Evolutionary conservation across 768 basidiomycete genomes (phyloP).

Genomic region (Calocybe indica): DNA sequence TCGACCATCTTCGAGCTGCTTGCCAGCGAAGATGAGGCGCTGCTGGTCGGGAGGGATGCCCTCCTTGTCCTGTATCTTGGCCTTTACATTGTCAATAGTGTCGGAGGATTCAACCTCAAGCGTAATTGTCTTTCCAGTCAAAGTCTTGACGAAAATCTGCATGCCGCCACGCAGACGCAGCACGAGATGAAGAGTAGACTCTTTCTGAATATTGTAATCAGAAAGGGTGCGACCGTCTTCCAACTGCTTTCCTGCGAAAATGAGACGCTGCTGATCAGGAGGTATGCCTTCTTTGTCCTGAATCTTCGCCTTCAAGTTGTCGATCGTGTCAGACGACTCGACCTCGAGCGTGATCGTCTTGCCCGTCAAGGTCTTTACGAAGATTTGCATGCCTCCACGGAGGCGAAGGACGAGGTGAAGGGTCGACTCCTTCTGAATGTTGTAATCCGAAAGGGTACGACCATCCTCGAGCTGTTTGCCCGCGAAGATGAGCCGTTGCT

Average conservation of each 20-base stretch:
- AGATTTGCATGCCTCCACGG: slow-evolving; percentile 69
- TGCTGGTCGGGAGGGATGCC: slow-evolving; percentile 94
- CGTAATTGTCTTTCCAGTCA: slow-evolving; percentile 98
- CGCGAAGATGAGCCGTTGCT: slow-evolving; percentile 88
- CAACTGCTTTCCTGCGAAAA: slow-evolving; percentile 75
- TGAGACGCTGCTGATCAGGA: slow-evolving; percentile 74
- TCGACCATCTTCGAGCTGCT: slow-evolving; percentile 98
- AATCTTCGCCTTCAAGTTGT: slow-evolving; percentile 73
- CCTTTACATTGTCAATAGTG: slow-evolving; percentile 97
- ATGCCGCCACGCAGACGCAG: slow-evolving; percentile 79
- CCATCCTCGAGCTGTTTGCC: slow-evolving; percentile 95
- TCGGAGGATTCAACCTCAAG: slow-evolving; percentile 97
- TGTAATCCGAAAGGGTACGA: slow-evolving; percentile 80
- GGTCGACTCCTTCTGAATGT: slow-evolving; percentile 79
- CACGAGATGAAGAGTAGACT: slow-evolving; percentile 68
- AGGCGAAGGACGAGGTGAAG: slow-evolving; percentile 71
- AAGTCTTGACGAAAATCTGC: slow-evolving; percentile 39
- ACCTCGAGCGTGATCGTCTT: slow-evolving; percentile 76
- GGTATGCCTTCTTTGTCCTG: slow-evolving; percentile 81
- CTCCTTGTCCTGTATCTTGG: slow-evolving; percentile 97
- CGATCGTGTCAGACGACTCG: slow-evolving; percentile 71
- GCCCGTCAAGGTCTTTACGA: slow-evolving; percentile 67
- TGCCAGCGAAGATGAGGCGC: slow-evolving; percentile 97
- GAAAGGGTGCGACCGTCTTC: slow-evolving; percentile 76
- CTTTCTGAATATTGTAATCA: slow-evolving; percentile 75